phyloP scores from a whole-genome alignment of 169 alveolate genomes.

The Babesia bovis region DNA sequence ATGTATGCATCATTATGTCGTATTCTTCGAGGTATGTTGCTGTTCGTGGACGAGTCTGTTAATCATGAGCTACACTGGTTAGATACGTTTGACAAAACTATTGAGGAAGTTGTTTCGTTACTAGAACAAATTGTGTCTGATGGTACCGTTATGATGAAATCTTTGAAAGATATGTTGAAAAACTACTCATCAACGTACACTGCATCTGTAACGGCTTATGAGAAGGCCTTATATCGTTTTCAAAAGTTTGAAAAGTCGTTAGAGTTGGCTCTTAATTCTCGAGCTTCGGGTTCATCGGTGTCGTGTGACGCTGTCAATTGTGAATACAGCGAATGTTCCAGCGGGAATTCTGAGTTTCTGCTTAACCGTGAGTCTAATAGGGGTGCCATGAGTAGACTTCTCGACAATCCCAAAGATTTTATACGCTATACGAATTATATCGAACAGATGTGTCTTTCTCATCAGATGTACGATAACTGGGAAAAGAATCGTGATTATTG shows the following conservation, averaged over 20 bases:
- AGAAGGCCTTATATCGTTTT: slow-evolving; percentile 8
- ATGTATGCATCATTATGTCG: not conserved
- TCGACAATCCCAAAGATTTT: slow-evolving; percentile 26
- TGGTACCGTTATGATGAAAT: not conserved
- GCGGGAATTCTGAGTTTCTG: not conserved
- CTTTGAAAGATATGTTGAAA: not conserved
- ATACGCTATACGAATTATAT: slow-evolving; percentile 47
- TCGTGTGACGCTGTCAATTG: slow-evolving; percentile 20
- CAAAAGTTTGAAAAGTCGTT: slow-evolving; percentile 18
- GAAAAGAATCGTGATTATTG: slow-evolving; percentile 1
- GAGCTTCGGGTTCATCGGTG: not conserved
- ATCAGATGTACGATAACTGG: slow-evolving; percentile 12
- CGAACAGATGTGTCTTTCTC: slow-evolving; percentile 39
- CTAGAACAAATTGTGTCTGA: slow-evolving; percentile 18
- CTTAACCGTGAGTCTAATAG: not conserved
- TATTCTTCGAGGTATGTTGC: slow-evolving; percentile 5
- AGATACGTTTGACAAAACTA: not conserved
- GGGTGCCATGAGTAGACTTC: not conserved
- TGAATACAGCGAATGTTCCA: not conserved
- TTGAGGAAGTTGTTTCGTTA: not conserved
- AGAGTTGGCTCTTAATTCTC: not conserved
- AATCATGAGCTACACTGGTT: slow-evolving; percentile 10
- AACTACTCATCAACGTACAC: slow-evolving; percentile 1
- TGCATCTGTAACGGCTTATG: slow-evolving; percentile 5
- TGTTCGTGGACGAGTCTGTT: slow-evolving; percentile 9